These are phyloP conservation scores for Zoysia pacifica DNA, from an alignment of 176 grass and related monocot genomes.

Conservation along the genomic window DNA sequence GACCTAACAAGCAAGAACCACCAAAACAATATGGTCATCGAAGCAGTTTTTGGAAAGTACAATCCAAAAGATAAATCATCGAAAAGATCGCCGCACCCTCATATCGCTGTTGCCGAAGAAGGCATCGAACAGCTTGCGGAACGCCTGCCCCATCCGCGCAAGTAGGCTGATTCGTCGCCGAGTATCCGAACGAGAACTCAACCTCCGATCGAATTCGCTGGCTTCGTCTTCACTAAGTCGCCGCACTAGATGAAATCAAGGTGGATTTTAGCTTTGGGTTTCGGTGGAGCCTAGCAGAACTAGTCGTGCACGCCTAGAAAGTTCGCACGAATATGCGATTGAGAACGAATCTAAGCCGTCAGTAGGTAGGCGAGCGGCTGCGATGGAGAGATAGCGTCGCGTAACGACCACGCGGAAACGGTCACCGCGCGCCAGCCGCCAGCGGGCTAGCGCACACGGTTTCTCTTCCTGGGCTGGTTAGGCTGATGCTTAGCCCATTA, in stretches of 20 bases:
- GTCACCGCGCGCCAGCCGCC: neutral
- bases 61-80: neutral
- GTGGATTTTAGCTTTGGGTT: neutral
- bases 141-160: conserved; percentile 69
- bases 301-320: conserved; percentile 20
- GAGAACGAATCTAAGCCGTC: conserved; percentile 10
- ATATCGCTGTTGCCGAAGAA: conserved; percentile 87
- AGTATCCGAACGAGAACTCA: neutral
- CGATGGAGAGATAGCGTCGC: conserved; percentile 39
- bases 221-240: conserved; percentile 28
- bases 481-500: neutral
- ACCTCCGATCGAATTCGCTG: neutral
- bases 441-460: neutral
- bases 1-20: conserved; percentile 46
- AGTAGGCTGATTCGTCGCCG: neutral
- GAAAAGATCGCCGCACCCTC: conserved; percentile 49
- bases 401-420: conserved; percentile 42
- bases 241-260: neutral
- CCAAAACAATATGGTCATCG: neutral
- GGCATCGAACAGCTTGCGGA: conserved; percentile 79
- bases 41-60: neutral
- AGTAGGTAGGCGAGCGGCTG: neutral
- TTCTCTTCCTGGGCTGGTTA: neutral
- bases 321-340: neutral
- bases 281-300: neutral